phyloP scores from a whole-genome alignment of 495 filamentous ascomycete genomes.

The Penicillium manginii region DNA sequence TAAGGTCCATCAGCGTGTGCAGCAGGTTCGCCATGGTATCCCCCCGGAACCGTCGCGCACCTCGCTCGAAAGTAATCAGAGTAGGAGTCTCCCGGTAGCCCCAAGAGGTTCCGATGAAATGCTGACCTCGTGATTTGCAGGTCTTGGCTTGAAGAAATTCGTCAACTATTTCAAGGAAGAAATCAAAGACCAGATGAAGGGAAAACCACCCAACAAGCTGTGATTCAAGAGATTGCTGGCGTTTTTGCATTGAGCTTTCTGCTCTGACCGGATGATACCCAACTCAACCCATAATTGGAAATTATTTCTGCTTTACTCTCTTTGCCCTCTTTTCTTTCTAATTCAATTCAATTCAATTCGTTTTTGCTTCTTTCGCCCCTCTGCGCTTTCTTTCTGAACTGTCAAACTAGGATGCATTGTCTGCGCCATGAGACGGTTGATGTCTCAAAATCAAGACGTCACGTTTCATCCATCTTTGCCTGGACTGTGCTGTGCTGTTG shows the following conservation, averaged over 20 bases:
- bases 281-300: conserved; percentile 13
- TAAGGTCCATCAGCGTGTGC: conserved; percentile 56
- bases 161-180: conserved; percentile 61
- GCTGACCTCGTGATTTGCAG: neutral
- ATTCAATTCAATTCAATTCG: neutral
- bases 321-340: neutral
- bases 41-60: conserved; percentile 63
- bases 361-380: neutral
- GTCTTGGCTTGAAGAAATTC: conserved; percentile 44
- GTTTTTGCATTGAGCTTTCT: conserved; percentile 8
- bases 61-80: conserved; percentile 46
- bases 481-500: neutral
- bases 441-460: conserved; percentile 3
- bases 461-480: conserved; percentile 1
- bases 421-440: neutral
- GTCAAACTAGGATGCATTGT: neutral
- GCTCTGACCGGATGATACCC: conserved; percentile 14
- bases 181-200: conserved; percentile 59
- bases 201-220: conserved; percentile 44
- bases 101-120: neutral
- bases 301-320: neutral
- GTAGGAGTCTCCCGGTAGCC: conserved; percentile 34
- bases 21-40: conserved; percentile 54
- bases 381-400: neutral
- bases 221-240: conserved; percentile 19